Conservation (phyloP, 257 asterid species). For the Fraxinus americana region DNA sequence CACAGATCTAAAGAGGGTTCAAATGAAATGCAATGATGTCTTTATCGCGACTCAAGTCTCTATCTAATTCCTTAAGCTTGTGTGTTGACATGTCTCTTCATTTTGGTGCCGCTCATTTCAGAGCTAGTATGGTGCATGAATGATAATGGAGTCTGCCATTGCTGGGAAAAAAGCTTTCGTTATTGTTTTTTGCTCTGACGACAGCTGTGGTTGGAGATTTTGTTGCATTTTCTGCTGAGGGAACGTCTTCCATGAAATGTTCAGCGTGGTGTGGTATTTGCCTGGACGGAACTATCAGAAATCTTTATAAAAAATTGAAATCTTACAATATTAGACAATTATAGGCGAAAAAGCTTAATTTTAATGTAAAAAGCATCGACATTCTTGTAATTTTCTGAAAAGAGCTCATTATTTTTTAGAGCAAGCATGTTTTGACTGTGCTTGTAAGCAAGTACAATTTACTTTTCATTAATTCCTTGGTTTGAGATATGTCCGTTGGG, state of each 20-base stretch:
- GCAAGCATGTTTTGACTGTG: not conserved
- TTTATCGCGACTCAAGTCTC: not conserved
- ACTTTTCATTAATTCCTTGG: not conserved
- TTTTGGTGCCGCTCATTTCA: not conserved
- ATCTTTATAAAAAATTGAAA: not conserved
- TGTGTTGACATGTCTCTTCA: not conserved
- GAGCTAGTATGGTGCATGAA: not conserved
- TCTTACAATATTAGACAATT: not conserved
- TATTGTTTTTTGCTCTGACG: not conserved
- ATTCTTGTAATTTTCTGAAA: too few relatives aligned
- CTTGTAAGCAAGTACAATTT: not conserved
- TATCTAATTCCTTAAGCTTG: not conserved
- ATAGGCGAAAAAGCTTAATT: not conserved
- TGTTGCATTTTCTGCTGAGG: not conserved
- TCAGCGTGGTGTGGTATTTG: not conserved
- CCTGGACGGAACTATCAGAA: not conserved
- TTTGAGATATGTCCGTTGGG: too few relatives aligned
- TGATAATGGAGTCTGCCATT: too few relatives aligned
- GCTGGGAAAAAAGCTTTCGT: not conserved
- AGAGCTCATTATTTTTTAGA: not conserved
- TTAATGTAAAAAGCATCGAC: not conserved
- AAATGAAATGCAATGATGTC: slow-evolving; percentile 32
- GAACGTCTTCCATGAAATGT: not conserved
- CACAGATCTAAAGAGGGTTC: slow-evolving; percentile 83
- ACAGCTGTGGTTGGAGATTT: not conserved